A percentile compares a stretch with the other conserved stretches of the same genome.
These are phyloP conservation scores for Kazachstania viticola DNA, from an alignment of 805 yeast genomes.

Conservation along the genomic window DNA sequence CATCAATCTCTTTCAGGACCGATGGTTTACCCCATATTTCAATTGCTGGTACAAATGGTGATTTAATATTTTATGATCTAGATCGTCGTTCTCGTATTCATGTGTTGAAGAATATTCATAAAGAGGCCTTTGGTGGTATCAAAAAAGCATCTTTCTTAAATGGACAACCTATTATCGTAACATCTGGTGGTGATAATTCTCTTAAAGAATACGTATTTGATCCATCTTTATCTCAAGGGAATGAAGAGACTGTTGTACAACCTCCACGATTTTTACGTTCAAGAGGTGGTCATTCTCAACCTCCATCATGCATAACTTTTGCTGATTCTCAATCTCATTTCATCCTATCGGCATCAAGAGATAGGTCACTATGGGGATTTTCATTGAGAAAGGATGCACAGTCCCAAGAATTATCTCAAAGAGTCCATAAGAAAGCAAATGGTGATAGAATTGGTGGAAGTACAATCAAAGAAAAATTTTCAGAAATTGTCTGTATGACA, in stretches of 20 bases:
- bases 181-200: conserved; percentile 85
- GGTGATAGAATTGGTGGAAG: conserved; percentile 49
- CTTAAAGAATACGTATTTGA: conserved; percentile 88
- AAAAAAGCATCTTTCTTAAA: conserved; percentile 62
- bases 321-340: conserved; percentile 76
- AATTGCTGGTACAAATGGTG: conserved; percentile 70
- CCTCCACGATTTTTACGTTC: conserved; percentile 89
- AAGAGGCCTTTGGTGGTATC: conserved; percentile 66
- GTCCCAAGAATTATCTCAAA: conserved; percentile 84
- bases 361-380: conserved; percentile 80
- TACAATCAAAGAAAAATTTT: conserved; percentile 54
- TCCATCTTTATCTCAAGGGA: conserved; percentile 59
- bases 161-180: conserved; percentile 84
- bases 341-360: conserved; percentile 76
- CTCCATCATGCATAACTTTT: conserved; percentile 67
- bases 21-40: conserved; percentile 82
- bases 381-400: conserved; percentile 94
- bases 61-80: conserved; percentile 75
- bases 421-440: conserved; percentile 35
- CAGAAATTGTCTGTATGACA: conserved; percentile 62
- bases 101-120: conserved; percentile 59
- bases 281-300: conserved; percentile 95
- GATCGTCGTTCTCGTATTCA: conserved; percentile 65
- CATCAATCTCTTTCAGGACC: conserved; percentile 74
- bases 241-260: conserved; percentile 45